Percentiles rank a stretch among this genome's conserved stretches.
Evolutionary conservation across 805 yeast genomes (phyloP).

Genomic region (Saccharomycopsis fodiens): DNA sequence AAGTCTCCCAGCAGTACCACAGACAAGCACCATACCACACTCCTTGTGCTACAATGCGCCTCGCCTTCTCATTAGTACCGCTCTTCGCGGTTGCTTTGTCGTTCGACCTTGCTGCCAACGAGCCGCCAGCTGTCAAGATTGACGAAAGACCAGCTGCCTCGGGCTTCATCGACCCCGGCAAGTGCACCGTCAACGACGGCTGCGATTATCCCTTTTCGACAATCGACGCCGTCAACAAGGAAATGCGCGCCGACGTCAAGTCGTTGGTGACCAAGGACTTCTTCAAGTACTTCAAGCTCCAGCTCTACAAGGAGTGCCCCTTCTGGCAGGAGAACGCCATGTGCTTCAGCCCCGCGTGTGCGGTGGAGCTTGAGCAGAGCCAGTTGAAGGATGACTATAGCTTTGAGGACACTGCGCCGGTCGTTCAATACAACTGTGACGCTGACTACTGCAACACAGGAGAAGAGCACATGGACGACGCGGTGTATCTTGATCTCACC

Average conservation of each 20-base stretch:
- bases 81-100: no score
- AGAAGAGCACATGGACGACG: conserved; percentile 48
- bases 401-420: conserved; percentile 27
- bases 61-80: no score
- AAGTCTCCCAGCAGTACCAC: no score
- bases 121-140: background rate
- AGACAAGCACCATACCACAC: no score
- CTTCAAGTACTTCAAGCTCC: conserved; percentile 81
- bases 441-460: conserved; percentile 71
- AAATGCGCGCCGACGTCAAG: conserved; percentile 49
- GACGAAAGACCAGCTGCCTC: conserved; percentile 7
- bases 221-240: conserved; percentile 19
- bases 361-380: conserved; percentile 76
- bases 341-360: conserved; percentile 83
- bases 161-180: conserved; percentile 12
- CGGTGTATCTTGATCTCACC: conserved; percentile 77
- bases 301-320: conserved; percentile 77
- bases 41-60: no score
- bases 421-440: conserved; percentile 33
- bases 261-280: conserved; percentile 65
- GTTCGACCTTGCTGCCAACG: background rate
- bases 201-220: conserved; percentile 18
- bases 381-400: conserved; percentile 38
- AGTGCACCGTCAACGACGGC: conserved; percentile 19
- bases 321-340: conserved; percentile 72